Base-by-base conservation (phyloP, 495 filamentous ascomycete species). In the Sporormia fimetaria region DNA sequence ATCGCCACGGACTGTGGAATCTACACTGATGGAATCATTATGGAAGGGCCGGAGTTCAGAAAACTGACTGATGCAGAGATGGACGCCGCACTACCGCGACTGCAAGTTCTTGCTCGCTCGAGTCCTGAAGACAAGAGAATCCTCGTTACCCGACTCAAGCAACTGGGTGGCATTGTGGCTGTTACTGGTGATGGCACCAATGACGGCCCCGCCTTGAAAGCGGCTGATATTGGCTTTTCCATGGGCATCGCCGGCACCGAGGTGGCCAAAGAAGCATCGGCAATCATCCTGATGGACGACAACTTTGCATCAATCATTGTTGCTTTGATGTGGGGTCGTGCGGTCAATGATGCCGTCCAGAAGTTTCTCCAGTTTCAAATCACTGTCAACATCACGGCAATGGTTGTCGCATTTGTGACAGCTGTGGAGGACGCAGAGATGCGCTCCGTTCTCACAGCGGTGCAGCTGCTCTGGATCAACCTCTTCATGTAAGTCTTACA, bases 321-420 rank as follows among this genome's bases (percentile, higher is more conserved):
- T 53, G 85, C 85, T 1, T 73, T 93, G 51, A 81, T 84, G 59
- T 93, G 85, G 85, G 85, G 85, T 5, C 80, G 85, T 33, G 81
- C 83, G 14, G 85, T 93, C 49, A 93, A 93, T 48, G 85, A 93
- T 54, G 83, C 85, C 2, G 84, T 93, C 44, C 76, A 84, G 62
- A 86, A 87, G 51, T 93, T 93, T 57, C 64, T 93, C 12, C 85
- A 93, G 57, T 93, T 93, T 62, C 85, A 93, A 63, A 73, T 93
- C 42, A 92, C 85, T 0, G 85, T 93, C 63, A 93, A 92, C 59
- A 76, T 93, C 52, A 88, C 85, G 0, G 85, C 85, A 21, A 85
- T 93, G 24, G 54, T 78, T 8, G 66, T 92, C 32, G 88, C 85
- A 10, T 90, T 93, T 49, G 73, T 92, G 35, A 77, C 85, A 1